Evolutionary conservation across 257 asterid species (phyloP).

Genomic region (Petunia axillaris): DNA sequence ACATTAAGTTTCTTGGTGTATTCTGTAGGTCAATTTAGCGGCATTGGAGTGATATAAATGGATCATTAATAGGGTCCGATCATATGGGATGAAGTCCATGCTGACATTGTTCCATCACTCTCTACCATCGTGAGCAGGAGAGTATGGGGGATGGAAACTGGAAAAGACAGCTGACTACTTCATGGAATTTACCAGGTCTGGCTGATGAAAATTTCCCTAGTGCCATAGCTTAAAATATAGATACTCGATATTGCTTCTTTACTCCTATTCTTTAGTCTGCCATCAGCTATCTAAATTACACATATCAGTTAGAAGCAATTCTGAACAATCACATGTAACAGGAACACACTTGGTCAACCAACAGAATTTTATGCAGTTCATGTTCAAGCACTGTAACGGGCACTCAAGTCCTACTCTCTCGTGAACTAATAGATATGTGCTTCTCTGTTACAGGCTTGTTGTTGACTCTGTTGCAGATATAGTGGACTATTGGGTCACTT

Average conservation of each 20-base stretch:
- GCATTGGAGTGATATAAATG: constrained; percentile 94
- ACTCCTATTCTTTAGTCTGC: not conserved
- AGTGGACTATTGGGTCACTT: constrained; percentile 96
- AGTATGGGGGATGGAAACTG: constrained; percentile 95
- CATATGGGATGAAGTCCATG: constrained; percentile 96
- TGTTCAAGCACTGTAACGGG: not conserved
- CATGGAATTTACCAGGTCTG: constrained; percentile 85
- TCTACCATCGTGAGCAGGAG: constrained; percentile 99
- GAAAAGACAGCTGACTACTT: constrained; percentile 88
- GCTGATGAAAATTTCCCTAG: not conserved
- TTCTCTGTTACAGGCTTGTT: constrained; percentile 60
- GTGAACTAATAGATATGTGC: constrained; percentile 10
- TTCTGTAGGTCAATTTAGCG: constrained; percentile 74
- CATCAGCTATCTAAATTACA: not conserved
- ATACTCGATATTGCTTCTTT: constrained; percentile 1
- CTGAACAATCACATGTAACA: not conserved
- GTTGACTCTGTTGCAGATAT: constrained; percentile 78
- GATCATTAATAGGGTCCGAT: constrained; percentile 80
- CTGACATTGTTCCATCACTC: constrained; percentile 95
- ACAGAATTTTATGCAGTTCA: not conserved
- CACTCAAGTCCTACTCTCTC: not conserved
- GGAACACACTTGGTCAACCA: constrained; percentile 2
- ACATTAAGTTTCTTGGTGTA: constrained; percentile 17
- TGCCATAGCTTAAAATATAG: not conserved
- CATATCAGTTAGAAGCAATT: not conserved